Evolutionary conservation across 2,329 filamentous ascomycete species (phyloP), one percentile per base, ranked within the genome.

Genomic region (Colletotrichum truncatum): DNA sequence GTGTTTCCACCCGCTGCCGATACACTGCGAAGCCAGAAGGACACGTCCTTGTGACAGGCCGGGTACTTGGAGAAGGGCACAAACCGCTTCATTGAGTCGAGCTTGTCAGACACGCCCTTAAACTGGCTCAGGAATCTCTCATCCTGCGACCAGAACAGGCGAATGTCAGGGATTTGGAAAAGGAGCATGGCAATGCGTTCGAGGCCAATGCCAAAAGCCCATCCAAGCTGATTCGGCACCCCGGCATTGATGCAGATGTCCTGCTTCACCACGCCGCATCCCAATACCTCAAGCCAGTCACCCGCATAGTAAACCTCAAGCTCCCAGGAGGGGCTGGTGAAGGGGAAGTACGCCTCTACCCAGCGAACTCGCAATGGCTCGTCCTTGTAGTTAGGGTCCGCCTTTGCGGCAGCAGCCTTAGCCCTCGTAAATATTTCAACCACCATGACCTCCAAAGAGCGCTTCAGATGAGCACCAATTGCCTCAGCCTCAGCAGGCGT

Each of bases 271-370:
- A 99, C 89, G 34, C 96, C 96, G 72, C 91, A 97, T n/a, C 96
- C 96, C 1, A 99, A 86, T 4, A 98, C 89, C 80, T 99, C 96
- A 32, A 99, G 89, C 96, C 96, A 99, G 75, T 97, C 92, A 28
- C 93, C 94, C 70, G 91, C 90, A 87, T 95, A 98, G 83, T 93
- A 94, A 9, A 99, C 93, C 75, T 99, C 96, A 23, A 99, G 86
- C 77, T 99, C 96, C 92, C 93, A 99, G 6, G 92, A 96, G 0
- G 96, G 96, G 63, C 91, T 94, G 1, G 96, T 99, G 76, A 98
- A 98, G 38, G 96, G 96, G 80, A 99, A 99, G 79, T 96, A 98
- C 1, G 96, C 94, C 77, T 98, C 95, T 7, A 98, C 90, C 96
- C 96, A 99, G 70, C 96, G 89, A 73, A 98, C 90, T 70, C 89